phyloP scores from a whole-genome alignment of 108 stramenopile species.

The Cylindrotheca fusiformis region DNA sequence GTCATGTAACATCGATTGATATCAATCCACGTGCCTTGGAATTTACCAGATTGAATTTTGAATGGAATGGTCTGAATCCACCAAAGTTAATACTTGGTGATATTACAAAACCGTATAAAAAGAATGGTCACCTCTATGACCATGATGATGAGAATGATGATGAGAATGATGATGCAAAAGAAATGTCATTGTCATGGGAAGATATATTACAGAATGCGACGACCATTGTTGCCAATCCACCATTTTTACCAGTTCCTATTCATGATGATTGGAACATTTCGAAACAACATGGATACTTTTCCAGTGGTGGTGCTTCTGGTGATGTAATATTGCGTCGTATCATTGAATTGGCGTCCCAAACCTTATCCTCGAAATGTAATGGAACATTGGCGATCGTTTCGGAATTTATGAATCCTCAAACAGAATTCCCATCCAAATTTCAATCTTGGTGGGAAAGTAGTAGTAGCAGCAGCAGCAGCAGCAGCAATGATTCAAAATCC shows the following conservation, averaged over 20 bases:
- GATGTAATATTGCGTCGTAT: slow-evolving; percentile 59
- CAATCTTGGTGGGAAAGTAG: slow-evolving; percentile 26
- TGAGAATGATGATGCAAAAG: background rate
- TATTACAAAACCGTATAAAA: background rate
- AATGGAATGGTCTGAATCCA: slow-evolving; percentile 49
- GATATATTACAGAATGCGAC: slow-evolving; percentile 13
- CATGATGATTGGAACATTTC: slow-evolving; percentile 27
- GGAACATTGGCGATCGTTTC: slow-evolving; percentile 66
- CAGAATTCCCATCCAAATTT: slow-evolving; percentile 6
- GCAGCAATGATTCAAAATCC: too few relatives aligned
- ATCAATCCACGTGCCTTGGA: slow-evolving; percentile 68
- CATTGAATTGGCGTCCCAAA: slow-evolving; percentile 38
- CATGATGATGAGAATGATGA: background rate
- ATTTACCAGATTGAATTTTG: slow-evolving; percentile 59
- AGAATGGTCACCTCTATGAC: background rate
- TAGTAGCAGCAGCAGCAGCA: slow-evolving; percentile 11
- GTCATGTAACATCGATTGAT: slow-evolving; percentile 42
- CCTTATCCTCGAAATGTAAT: slow-evolving; percentile 16
- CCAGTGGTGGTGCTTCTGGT: slow-evolving; percentile 64
- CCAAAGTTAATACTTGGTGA: slow-evolving; percentile 18
- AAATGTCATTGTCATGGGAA: slow-evolving; percentile 3
- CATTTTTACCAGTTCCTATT: slow-evolving; percentile 86
- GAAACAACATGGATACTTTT: slow-evolving; percentile 62
- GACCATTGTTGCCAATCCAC: slow-evolving; percentile 81
- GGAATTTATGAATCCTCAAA: slow-evolving; percentile 54